These are phyloP conservation scores for Phylloporus scabripes DNA, from an alignment of 768 basidiomycete genomes.

Conservation along the genomic window DNA sequence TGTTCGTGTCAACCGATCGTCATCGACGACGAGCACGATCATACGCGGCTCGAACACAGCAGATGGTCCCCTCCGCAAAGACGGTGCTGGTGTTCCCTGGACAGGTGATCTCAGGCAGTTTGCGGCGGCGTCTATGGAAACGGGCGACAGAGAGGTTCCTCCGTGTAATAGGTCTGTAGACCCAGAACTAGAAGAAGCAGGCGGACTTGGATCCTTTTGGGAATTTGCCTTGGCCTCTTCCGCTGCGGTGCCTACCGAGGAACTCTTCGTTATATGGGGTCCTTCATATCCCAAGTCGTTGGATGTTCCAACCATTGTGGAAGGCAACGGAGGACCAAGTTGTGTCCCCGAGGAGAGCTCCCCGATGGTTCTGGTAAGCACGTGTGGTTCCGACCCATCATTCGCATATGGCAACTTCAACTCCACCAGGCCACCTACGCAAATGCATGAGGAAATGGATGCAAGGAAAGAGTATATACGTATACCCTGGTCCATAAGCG, in stretches of 20 bases:
- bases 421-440: constrained; percentile 53
- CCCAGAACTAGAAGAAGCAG: constrained; percentile 4
- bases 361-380: constrained; percentile 40
- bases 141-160: background rate
- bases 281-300: background rate
- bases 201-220: background rate
- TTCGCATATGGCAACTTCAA: constrained; percentile 39
- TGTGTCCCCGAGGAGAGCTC: constrained; percentile 38
- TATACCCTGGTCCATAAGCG: constrained; percentile 61
- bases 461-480: background rate
- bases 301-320: constrained; percentile 1
- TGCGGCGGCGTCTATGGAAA: constrained; percentile 6
- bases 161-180: constrained; percentile 1
- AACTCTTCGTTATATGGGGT: background rate
- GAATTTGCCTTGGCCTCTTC: constrained; percentile 4
- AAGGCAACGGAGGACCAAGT: constrained; percentile 19
- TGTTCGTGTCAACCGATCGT: constrained; percentile 73
- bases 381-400: constrained; percentile 28
- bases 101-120: constrained; percentile 10
- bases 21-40: constrained; percentile 75
- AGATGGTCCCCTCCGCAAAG: constrained; percentile 8
- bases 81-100: constrained; percentile 8
- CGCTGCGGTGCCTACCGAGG: background rate
- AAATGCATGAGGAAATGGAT: background rate
- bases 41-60: constrained; percentile 45